These are phyloP conservation scores for Tricholoma flavovirens DNA, from an alignment of 768 basidiomycete species.

Conservation along the genomic window DNA sequence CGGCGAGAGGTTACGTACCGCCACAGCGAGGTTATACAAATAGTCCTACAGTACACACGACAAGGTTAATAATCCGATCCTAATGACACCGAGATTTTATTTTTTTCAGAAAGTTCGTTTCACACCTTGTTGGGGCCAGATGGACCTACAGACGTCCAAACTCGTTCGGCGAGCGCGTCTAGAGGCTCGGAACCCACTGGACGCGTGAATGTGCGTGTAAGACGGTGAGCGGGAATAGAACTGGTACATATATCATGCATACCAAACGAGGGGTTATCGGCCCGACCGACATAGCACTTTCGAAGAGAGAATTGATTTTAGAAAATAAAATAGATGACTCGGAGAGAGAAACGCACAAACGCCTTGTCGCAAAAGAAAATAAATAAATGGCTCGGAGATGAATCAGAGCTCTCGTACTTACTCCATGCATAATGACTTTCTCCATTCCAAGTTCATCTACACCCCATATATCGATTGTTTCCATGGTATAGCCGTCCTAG, in stretches of 20 bases:
- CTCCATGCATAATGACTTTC: slow-evolving; percentile 50
- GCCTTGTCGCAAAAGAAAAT: slow-evolving; percentile 34
- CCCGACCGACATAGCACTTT: slow-evolving; percentile 83
- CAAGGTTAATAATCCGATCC: too few species aligned
- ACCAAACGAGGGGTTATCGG: slow-evolving; percentile 89
- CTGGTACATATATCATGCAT: slow-evolving; percentile 14
- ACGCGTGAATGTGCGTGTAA: background rate
- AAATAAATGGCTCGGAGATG: background rate
- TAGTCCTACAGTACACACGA: slow-evolving; percentile 74
- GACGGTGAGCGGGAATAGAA: background rate
- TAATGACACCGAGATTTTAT: too few species aligned
- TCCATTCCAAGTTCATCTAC: slow-evolving; percentile 48
- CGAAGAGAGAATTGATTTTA: background rate
- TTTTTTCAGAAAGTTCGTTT: too few species aligned
- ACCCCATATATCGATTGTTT: slow-evolving; percentile 68
- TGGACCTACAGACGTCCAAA: slow-evolving; percentile 75
- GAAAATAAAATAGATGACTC: background rate
- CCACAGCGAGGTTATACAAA: slow-evolving; percentile 68
- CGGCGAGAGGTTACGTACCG: slow-evolving; percentile 70
- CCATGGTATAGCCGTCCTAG: slow-evolving; percentile 88
- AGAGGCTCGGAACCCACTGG: slow-evolving; percentile 81
- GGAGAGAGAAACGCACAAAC: slow-evolving; percentile 34
- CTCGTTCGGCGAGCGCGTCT: slow-evolving; percentile 57
- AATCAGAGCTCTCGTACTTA: slow-evolving; percentile 19
- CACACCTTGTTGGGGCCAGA: slow-evolving; percentile 85